Conservation (phyloP, 139 green algal species). For the Helicosporidium sp. region DNA sequence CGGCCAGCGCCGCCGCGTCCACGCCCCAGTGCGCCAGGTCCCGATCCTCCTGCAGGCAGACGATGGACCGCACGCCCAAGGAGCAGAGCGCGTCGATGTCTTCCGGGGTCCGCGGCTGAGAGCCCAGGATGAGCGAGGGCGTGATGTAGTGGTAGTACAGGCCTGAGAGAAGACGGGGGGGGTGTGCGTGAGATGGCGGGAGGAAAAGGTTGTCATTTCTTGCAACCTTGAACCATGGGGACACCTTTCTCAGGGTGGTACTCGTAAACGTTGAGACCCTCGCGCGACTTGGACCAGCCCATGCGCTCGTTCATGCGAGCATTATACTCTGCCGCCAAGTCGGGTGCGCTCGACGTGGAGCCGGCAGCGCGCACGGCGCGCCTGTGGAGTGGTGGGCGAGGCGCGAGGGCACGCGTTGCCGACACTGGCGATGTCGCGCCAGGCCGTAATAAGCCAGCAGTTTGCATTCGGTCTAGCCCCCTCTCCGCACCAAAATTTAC, state of each 20-base stretch:
- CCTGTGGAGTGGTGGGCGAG: not conserved
- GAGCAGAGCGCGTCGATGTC: constrained; percentile 36
- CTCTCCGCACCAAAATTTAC: no score
- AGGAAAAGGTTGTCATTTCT: not conserved
- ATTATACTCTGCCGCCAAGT: not conserved
- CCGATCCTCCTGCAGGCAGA: constrained; percentile 48
- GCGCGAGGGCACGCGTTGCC: no score
- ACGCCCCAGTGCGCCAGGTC: constrained; percentile 24
- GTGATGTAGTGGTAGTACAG: constrained; percentile 53
- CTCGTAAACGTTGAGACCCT: constrained; percentile 19
- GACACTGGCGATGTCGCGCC: no score
- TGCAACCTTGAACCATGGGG: no score
- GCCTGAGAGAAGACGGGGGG: constrained; percentile 1
- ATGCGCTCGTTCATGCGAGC: constrained; percentile 22
- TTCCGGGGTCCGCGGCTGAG: constrained; percentile 26
- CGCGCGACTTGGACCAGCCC: constrained; percentile 15
- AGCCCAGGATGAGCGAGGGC: constrained; percentile 30
- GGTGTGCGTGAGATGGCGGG: not conserved
- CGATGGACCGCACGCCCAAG: constrained; percentile 15
- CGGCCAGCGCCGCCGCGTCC: constrained; percentile 25
- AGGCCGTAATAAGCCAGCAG: no score
- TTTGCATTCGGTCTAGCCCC: no score
- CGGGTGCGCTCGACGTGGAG: no score
- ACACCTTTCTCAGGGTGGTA: constrained; percentile 35
- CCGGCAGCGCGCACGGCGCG: no score